phyloP scores from a whole-genome alignment of 805 yeast genomes.

The Yamadazyma insecticola region DNA sequence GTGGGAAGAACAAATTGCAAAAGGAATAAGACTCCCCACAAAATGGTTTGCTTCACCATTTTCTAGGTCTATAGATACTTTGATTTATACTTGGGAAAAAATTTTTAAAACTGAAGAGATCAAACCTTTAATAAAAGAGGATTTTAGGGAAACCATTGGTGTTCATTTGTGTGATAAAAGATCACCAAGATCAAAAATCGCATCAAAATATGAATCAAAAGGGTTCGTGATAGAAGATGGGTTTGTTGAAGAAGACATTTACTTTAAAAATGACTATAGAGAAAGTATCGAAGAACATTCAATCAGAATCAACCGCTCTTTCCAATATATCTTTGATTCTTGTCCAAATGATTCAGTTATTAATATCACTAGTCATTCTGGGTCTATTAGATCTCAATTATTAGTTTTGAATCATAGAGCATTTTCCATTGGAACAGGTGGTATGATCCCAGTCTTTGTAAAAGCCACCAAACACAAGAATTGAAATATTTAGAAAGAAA shows the following conservation, averaged over 20 bases:
- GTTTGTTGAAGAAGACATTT: conserved; percentile 43
- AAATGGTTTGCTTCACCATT: conserved; percentile 47
- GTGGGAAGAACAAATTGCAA: conserved; percentile 24
- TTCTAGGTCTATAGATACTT: conserved; percentile 47
- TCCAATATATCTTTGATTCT: conserved; percentile 31
- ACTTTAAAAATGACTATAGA: conserved; percentile 33
- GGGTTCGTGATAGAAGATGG: conserved; percentile 41
- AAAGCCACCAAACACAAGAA: conserved; percentile 26
- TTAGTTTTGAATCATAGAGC: conserved; percentile 44
- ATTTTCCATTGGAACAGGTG: conserved; percentile 50
- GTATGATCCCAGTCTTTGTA: conserved; percentile 52
- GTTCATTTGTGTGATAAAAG: conserved; percentile 49
- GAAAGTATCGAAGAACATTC: conserved; percentile 41
- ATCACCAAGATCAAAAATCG: conserved; percentile 30
- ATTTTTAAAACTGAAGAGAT: conserved; percentile 16
- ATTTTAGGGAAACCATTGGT: conserved; percentile 46
- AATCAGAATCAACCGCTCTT: conserved; percentile 27
- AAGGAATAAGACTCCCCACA: conserved; percentile 32
- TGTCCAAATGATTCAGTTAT: conserved; percentile 19
- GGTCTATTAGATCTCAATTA: conserved; percentile 45
- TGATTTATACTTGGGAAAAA: conserved; percentile 43
- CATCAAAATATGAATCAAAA: conserved; percentile 31
- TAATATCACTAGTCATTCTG: conserved; percentile 49
- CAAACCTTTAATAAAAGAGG: conserved; percentile 40
- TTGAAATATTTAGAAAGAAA: not conserved